Base-by-base conservation (phyloP, 495 filamentous ascomycete species). In the Penicillium simplicissimum region DNA sequence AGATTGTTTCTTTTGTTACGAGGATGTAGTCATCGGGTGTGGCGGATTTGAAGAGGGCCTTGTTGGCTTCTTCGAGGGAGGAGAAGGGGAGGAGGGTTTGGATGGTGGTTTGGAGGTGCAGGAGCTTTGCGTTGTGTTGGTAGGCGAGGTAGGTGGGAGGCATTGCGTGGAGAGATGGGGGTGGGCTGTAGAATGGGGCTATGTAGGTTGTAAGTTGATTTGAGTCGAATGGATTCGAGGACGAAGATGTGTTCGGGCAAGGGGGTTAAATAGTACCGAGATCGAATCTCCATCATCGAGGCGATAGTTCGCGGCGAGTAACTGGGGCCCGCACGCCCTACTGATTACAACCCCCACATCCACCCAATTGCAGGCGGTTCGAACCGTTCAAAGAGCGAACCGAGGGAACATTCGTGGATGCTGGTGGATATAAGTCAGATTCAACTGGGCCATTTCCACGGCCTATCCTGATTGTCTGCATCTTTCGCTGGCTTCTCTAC, bases 1-100 rank as follows among this genome's bases (percentile, higher is more conserved):
- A 89, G 61, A 88, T 86, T n/a, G 87, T 89, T 28, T 79, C 38
- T 15, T 79, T 74, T 7, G 85, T 87, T n/a, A 83, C 72, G 40
- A 89, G 63, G 36, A 80, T 77, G 68, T 81, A 72, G 62, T 82
- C 73, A 4, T 77, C 69, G 19, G 82, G 78, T 8, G 49, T 61
- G 28, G 69, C 74, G 19, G 74, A 56, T 64, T 87, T 86, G 37
- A 59, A 59, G 47, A 59, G 57, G 34, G 35, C 62, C 31, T 71
- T 76, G 57, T 82, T 78, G 34, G 74, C 66, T 52, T 81, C 77
- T 33, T 78, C 72, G 1, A 86, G 78, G 4, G 65, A 52, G 2
- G 76, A 60, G 62, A 87, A 75, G 38, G 81, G 76, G 13, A 64
- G 66, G 25, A 86, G 69, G 15, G 76, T 71, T 19, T 68, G 71